Evolutionary conservation across 2,329 filamentous ascomycete species (phyloP).

Genomic region (Graphilbum fragrans): DNA sequence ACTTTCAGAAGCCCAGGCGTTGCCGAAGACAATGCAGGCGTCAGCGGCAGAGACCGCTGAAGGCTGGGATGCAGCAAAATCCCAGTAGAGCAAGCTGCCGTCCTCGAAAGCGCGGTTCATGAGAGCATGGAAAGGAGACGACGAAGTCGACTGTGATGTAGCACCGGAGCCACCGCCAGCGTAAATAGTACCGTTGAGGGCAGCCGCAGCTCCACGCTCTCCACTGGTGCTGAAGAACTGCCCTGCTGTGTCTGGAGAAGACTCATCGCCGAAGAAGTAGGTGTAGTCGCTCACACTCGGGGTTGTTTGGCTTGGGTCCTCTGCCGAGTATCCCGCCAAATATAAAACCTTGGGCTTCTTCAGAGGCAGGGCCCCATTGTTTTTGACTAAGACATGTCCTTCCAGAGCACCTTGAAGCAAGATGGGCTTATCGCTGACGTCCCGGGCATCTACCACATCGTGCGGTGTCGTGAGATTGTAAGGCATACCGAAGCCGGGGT

Average conservation of each 20-base stretch:
- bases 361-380: conserved; percentile 53
- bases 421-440: conserved; percentile 26
- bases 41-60: not conserved
- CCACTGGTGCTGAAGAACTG: conserved; percentile 27
- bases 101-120: conserved; percentile 35
- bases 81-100: conserved; percentile 43
- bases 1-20: conserved; percentile 52
- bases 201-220: conserved; percentile 23
- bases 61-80: conserved; percentile 22
- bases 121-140: conserved; percentile 20
- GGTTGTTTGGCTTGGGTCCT: conserved; percentile 37
- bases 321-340: too few relatives aligned
- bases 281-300: too few relatives aligned
- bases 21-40: conserved; percentile 42
- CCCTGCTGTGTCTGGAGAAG: too few relatives aligned
- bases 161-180: conserved; percentile 37
- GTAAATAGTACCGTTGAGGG: conserved; percentile 35
- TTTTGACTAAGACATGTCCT: conserved; percentile 68
- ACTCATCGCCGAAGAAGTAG: too few relatives aligned
- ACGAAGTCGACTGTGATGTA: conserved; percentile 32
- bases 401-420: conserved; percentile 41
- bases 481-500: conserved; percentile 38
- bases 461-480: conserved; percentile 42
- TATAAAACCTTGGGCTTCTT: not conserved
- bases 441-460: conserved; percentile 35